Percentiles rank a stretch among this genome's conserved stretches.
Evolutionary conservation across 306 rosid species (phyloP).

Genomic region (Mimosa bimucronata): DNA sequence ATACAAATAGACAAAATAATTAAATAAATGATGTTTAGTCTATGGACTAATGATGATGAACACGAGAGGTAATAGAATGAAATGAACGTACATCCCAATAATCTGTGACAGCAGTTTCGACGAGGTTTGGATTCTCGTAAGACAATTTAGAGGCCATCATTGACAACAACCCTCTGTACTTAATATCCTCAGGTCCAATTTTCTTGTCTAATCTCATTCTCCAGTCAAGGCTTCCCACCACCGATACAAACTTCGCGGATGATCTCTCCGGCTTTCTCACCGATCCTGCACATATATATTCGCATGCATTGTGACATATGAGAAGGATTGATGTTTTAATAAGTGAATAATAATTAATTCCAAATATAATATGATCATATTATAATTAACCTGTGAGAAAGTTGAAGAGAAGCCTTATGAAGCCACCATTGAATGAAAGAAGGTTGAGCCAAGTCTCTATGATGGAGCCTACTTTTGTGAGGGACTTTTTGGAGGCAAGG

Average conservation of each 20-base stretch:
- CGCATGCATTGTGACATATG: neutral
- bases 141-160: conserved; percentile 58
- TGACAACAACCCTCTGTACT: conserved; percentile 39
- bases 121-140: conserved; percentile 43
- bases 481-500: neutral
- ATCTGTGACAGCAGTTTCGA: conserved; percentile 19
- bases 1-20: neutral
- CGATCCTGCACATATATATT: conserved; percentile 34
- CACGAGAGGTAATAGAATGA: neutral
- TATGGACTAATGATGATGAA: neutral
- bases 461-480: conserved; percentile 43
- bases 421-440: conserved; percentile 64
- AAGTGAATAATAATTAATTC: neutral
- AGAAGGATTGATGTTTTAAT: neutral
- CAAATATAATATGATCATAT: too few relatives aligned
- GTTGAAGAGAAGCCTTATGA: conserved; percentile 46
- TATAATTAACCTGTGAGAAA: conserved; percentile 44
- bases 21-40: neutral
- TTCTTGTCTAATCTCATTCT: conserved; percentile 47
- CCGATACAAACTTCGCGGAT: conserved; percentile 35
- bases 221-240: conserved; percentile 34
- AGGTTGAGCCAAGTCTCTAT: conserved; percentile 57
- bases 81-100: conserved; percentile 51
- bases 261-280: conserved; percentile 33
- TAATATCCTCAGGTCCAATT: conserved; percentile 30